Evolutionary conservation across 1,139 yeast genomes (phyloP).

Genomic region (Pichia inconspicua): DNA sequence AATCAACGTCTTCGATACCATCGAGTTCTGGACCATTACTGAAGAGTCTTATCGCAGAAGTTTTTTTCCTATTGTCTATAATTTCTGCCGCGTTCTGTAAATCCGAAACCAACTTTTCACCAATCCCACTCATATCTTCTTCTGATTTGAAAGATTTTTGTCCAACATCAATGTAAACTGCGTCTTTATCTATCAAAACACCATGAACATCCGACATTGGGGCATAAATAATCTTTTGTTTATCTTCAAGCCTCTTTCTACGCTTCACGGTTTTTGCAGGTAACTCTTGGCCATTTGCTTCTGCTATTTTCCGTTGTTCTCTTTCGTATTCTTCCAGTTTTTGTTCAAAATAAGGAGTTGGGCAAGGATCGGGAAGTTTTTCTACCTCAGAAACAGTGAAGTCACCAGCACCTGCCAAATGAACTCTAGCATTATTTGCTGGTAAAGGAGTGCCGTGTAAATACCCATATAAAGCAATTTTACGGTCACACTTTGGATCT

Average conservation of each 20-base stretch:
- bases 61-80: slow-evolving; percentile 48
- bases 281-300: slow-evolving; percentile 49
- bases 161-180: slow-evolving; percentile 92
- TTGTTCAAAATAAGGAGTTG: slow-evolving; percentile 90
- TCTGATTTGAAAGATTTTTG: slow-evolving; percentile 40
- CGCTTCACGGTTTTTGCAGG: slow-evolving; percentile 47
- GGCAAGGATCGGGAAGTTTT: slow-evolving; percentile 96
- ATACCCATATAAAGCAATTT: slow-evolving; percentile 87
- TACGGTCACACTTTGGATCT: slow-evolving; percentile 79
- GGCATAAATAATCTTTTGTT: slow-evolving; percentile 89
- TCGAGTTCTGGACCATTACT: slow-evolving; percentile 46
- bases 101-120: slow-evolving; percentile 71
- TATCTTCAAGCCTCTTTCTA: slow-evolving; percentile 87
- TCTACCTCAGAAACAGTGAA: slow-evolving; percentile 68
- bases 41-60: slow-evolving; percentile 61
- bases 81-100: slow-evolving; percentile 64
- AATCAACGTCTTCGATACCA: slow-evolving; percentile 34
- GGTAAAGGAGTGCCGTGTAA: slow-evolving; percentile 90
- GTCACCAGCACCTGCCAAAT: slow-evolving; percentile 96
- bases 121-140: slow-evolving; percentile 49
- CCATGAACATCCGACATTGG: slow-evolving; percentile 99
- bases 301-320: slow-evolving; percentile 56
- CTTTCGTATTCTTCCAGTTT: slow-evolving; percentile 72
- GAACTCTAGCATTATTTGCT: slow-evolving; percentile 66
- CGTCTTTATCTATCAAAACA: slow-evolving; percentile 91